Evolutionary conservation across 306 rosid genomes (phyloP).

Genomic region (Lagenaria siceraria): DNA sequence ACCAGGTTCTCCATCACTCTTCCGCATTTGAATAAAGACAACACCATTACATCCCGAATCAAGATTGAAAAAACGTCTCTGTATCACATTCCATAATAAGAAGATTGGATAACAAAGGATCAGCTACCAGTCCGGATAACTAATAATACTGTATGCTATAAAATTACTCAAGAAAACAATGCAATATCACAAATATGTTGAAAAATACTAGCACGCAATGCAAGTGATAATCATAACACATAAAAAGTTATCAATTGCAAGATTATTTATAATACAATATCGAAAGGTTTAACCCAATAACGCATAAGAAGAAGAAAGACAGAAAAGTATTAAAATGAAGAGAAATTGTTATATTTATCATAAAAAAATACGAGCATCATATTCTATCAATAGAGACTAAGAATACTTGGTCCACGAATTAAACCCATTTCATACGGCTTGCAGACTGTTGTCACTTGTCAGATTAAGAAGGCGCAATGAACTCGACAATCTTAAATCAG

Average conservation of each 20-base stretch:
- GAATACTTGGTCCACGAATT: not conserved
- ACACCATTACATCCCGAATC: slow-evolving; percentile 93
- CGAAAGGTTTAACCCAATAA: not conserved
- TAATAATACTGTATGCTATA: not conserved
- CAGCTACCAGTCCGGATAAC: not conserved
- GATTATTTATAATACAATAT: not conserved
- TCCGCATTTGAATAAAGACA: slow-evolving; percentile 80
- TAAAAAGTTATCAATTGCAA: not conserved
- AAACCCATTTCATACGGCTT: not conserved
- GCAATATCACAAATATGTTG: not conserved
- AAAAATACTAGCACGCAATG: not conserved
- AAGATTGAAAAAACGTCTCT: slow-evolving; percentile 67
- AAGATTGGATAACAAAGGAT: not conserved
- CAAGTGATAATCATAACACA: not conserved
- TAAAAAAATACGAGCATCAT: not conserved
- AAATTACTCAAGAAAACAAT: not conserved
- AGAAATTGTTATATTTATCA: not conserved
- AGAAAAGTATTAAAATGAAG: not conserved
- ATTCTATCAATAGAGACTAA: not conserved
- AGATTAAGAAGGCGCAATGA: not conserved
- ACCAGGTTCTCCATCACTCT: slow-evolving; percentile 49
- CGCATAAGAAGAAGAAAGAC: not conserved
- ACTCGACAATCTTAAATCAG: not conserved
- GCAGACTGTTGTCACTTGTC: not conserved
- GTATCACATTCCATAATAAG: slow-evolving; percentile 16